These are phyloP conservation scores for Odontarrhena argentea DNA, from an alignment of 345 rosid genomes.

Conservation along the genomic window DNA sequence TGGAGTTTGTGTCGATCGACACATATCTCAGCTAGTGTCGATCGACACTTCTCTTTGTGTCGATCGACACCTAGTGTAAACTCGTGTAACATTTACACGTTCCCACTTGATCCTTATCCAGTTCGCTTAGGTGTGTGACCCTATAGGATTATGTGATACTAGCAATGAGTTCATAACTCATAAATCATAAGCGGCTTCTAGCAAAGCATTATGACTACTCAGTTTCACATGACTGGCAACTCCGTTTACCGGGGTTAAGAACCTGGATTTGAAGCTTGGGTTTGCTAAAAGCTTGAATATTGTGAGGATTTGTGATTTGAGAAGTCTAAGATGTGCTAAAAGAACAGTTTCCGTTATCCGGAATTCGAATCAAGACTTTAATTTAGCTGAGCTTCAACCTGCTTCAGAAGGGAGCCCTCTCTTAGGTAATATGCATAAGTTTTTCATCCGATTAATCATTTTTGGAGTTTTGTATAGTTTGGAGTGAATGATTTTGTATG, in stretches of 20 bases:
- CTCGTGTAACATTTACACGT: too few species aligned
- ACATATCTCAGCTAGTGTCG: too few species aligned
- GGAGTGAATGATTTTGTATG: neutral
- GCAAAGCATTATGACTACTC: too few species aligned
- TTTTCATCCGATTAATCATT: neutral
- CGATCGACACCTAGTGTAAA: too few species aligned
- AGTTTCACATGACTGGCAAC: slow-evolving; percentile 46
- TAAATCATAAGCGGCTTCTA: too few species aligned
- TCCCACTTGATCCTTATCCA: too few species aligned
- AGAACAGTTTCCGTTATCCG: slow-evolving; percentile 58
- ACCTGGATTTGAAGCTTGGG: slow-evolving; percentile 58
- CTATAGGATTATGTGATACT: too few species aligned
- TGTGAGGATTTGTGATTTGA: slow-evolving; percentile 67
- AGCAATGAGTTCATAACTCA: too few species aligned
- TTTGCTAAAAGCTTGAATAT: slow-evolving; percentile 60
- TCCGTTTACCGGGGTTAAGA: slow-evolving; percentile 66
- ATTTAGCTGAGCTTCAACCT: slow-evolving; percentile 74
- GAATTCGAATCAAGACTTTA: slow-evolving; percentile 64
- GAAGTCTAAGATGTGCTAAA: slow-evolving; percentile 49
- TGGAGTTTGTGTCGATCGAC: too few species aligned
- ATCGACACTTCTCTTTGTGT: too few species aligned
- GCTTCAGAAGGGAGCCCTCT: slow-evolving; percentile 87
- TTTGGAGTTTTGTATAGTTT: neutral
- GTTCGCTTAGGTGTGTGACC: too few species aligned
- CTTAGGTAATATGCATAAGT: slow-evolving; percentile 53